phyloP scores from a whole-genome alignment of 257 asterid genomes.

The Gentiana macrophylla region DNA sequence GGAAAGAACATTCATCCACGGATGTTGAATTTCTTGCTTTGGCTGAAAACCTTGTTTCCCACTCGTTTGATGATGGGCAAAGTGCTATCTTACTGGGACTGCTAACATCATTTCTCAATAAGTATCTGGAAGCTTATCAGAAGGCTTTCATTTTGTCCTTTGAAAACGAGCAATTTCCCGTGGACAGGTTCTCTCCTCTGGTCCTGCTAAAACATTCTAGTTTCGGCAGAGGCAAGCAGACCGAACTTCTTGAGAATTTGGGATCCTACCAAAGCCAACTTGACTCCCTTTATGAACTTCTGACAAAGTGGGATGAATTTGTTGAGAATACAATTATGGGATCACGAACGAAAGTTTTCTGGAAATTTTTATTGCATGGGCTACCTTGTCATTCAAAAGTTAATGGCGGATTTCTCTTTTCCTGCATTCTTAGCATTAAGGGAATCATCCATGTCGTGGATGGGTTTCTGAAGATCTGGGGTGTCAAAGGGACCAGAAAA shows the following conservation, averaged over 20 bases:
- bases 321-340: constrained; percentile 54
- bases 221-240: constrained; percentile 44
- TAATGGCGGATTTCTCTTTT: constrained; percentile 53
- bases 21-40: constrained; percentile 48
- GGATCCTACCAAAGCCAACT: constrained; percentile 39
- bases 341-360: constrained; percentile 46
- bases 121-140: constrained; percentile 54
- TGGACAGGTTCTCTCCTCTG: constrained; percentile 45
- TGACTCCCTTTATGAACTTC: constrained; percentile 49
- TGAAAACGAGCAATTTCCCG: constrained; percentile 28
- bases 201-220: constrained; percentile 54
- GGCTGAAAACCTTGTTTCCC: constrained; percentile 36
- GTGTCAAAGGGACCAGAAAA: constrained; percentile 30
- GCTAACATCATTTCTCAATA: constrained; percentile 65
- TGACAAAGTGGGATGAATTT: constrained; percentile 34
- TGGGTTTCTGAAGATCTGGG: constrained; percentile 50
- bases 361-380: constrained; percentile 79
- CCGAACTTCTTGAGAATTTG: constrained; percentile 46
- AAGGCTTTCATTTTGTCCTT: constrained; percentile 50
- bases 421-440: constrained; percentile 63
- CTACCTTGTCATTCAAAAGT: constrained; percentile 55
- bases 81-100: constrained; percentile 33
- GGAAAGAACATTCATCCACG: constrained; percentile 32
- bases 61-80: constrained; percentile 38
- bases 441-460: constrained; percentile 48